Percentiles rank a stretch among this genome's conserved stretches.
phyloP scores from a whole-genome alignment of 495 filamentous ascomycete species.

The Lophium mytilinum region DNA sequence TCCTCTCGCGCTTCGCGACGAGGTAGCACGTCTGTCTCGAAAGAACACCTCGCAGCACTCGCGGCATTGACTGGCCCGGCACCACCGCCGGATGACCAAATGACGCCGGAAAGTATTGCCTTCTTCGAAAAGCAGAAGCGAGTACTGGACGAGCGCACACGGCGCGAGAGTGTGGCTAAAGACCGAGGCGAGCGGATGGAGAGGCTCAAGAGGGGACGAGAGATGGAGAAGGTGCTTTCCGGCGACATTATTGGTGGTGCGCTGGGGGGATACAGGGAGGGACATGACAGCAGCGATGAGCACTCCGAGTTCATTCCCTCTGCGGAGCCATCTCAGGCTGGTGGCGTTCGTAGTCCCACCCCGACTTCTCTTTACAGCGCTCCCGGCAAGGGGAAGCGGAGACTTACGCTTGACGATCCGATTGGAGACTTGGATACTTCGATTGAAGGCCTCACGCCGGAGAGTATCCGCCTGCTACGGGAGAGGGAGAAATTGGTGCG shows the following conservation, averaged over 20 bases:
- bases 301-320: neutral
- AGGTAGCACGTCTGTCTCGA: neutral
- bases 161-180: conserved; percentile 2
- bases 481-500: conserved; percentile 37
- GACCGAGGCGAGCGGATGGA: neutral
- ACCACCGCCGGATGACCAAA: neutral
- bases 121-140: conserved; percentile 6
- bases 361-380: neutral
- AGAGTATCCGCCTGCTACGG: conserved; percentile 34
- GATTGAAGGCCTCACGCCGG: neutral
- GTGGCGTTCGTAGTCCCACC: too few species aligned
- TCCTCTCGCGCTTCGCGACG: neutral
- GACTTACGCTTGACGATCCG: neutral
- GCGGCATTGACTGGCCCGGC: conserved; percentile 5
- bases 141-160: neutral
- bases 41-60: conserved; percentile 11
- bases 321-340: too few species aligned
- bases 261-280: too few species aligned
- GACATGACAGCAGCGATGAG: neutral
- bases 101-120: conserved; percentile 1
- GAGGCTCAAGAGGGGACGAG: neutral
- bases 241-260: too few species aligned
- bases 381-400: neutral
- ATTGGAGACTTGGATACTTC: neutral
- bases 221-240: too few species aligned